Evolutionary conservation across 1,139 yeast genomes (phyloP).

Genomic region (Candida frijolesensis): DNA sequence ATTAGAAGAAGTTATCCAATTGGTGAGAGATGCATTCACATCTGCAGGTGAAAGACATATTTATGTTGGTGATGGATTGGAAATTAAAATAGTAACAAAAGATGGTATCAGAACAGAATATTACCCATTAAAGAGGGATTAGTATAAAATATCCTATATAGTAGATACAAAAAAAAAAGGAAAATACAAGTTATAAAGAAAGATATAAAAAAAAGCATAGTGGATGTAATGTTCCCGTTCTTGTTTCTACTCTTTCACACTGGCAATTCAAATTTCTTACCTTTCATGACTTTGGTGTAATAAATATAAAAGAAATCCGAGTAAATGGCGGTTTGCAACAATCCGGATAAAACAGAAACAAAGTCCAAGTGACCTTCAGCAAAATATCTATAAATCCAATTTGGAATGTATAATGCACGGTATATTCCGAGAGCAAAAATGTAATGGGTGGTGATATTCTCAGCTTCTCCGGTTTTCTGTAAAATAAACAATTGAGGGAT

Average conservation of each 20-base stretch:
- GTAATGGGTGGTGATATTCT: slow-evolving; percentile 85
- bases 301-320: slow-evolving; percentile 95
- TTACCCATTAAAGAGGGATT: slow-evolving; percentile 88
- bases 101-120: slow-evolving; percentile 87
- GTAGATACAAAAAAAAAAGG: neutral
- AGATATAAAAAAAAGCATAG: neutral
- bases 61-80: slow-evolving; percentile 96
- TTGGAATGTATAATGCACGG: slow-evolving; percentile 86
- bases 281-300: slow-evolving; percentile 77
- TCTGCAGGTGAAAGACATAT: slow-evolving; percentile 98
- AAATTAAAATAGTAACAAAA: slow-evolving; percentile 85
- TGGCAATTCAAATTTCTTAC: slow-evolving; percentile 79
- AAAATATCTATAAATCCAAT: slow-evolving; percentile 89
- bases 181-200: neutral
- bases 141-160: slow-evolving; percentile 13
- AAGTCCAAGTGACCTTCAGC: slow-evolving; percentile 70
- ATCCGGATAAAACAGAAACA: slow-evolving; percentile 75
- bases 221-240: neutral
- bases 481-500: slow-evolving; percentile 89
- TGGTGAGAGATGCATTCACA: slow-evolving; percentile 91
- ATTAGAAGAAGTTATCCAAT: slow-evolving; percentile 80
- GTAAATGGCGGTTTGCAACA: slow-evolving; percentile 82
- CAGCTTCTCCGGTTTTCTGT: slow-evolving; percentile 89
- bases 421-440: slow-evolving; percentile 91
- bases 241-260: slow-evolving; percentile 34